Percentiles rank a stretch among this genome's conserved stretches.
phyloP scores from a whole-genome alignment of 2,329 filamentous ascomycete genomes.

The Juglanconis juglandina region DNA sequence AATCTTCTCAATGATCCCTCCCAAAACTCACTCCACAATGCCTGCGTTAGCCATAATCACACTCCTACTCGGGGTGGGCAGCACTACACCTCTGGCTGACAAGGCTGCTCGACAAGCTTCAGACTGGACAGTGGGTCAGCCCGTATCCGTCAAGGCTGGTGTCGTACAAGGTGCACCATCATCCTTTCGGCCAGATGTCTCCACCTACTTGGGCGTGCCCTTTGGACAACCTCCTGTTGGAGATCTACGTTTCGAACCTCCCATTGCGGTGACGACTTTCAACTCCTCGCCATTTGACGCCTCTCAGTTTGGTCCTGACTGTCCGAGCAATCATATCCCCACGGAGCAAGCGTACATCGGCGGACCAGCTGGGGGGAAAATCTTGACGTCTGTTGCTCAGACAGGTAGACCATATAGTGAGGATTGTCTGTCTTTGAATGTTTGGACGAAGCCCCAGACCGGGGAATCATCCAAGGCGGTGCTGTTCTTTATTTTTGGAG shows the following conservation, averaged over 20 bases:
- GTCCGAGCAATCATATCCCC: not conserved
- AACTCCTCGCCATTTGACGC: no score
- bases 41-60: no score
- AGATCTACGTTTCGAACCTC: not conserved
- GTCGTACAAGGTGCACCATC: no score
- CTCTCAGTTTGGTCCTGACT: not conserved
- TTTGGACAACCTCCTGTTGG: not conserved
- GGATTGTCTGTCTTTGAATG: constrained; percentile 37
- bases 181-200: not conserved
- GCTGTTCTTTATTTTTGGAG: constrained; percentile 42
- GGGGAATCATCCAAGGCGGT: constrained; percentile 36
- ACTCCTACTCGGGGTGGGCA: no score
- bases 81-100: no score
- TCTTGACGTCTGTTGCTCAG: not conserved
- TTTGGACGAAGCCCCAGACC: constrained; percentile 35
- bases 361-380: no score
- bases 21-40: no score
- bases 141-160: no score
- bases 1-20: no score
- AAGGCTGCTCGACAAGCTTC: no score
- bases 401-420: constrained; percentile 20
- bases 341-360: not conserved
- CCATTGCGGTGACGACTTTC: not conserved
- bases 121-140: no score
- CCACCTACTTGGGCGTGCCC: not conserved